Evolutionary conservation across 1,284 basidiomycete species (phyloP).

Genomic region (Pseudomicrostroma phylloplanum): DNA sequence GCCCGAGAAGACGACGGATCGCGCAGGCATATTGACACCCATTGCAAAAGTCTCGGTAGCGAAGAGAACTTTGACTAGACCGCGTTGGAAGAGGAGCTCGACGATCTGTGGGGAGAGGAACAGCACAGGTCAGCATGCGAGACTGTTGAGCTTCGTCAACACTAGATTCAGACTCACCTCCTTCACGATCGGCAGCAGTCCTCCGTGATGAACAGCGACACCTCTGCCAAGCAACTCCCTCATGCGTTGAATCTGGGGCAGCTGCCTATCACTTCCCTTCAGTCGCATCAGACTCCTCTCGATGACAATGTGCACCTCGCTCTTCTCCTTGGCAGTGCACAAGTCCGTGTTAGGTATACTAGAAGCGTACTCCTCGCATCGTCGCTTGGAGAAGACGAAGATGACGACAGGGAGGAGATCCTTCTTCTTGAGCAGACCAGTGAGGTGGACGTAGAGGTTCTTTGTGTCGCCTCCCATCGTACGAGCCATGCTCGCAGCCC

Average conservation of each 20-base stretch:
- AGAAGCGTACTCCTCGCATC: conserved; percentile 90
- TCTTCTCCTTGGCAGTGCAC: conserved; percentile 79
- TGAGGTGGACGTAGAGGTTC: conserved; percentile 87
- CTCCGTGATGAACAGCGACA: conserved; percentile 96
- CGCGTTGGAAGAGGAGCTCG: conserved; percentile 90
- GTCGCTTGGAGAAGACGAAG: conserved; percentile 94
- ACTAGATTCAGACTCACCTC: conserved; percentile 59
- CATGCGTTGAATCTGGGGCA: conserved; percentile 94
- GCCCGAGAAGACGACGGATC: conserved; percentile 90
- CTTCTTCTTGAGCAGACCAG: conserved; percentile 79
- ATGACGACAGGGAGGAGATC: conserved; percentile 85
- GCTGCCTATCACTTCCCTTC: conserved; percentile 81
- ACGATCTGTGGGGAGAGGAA: conserved; percentile 54
- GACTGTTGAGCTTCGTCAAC: too few relatives aligned
- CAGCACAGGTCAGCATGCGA: not conserved
- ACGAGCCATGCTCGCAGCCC: conserved; percentile 44
- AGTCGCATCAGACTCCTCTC: conserved; percentile 84
- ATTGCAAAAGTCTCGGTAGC: conserved; percentile 99
- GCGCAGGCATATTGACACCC: conserved; percentile 97
- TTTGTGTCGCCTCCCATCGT: conserved; percentile 61
- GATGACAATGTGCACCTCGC: conserved; percentile 88
- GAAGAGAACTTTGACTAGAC: conserved; percentile 92
- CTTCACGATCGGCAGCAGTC: conserved; percentile 91
- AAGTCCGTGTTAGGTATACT: conserved; percentile 84
- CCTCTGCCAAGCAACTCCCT: conserved; percentile 82